A percentile compares a stretch with the other conserved stretches of the same genome.
phyloP scores from a whole-genome alignment of 176 grass and related monocot genomes.

The Rhynchospora tenuis region DNA sequence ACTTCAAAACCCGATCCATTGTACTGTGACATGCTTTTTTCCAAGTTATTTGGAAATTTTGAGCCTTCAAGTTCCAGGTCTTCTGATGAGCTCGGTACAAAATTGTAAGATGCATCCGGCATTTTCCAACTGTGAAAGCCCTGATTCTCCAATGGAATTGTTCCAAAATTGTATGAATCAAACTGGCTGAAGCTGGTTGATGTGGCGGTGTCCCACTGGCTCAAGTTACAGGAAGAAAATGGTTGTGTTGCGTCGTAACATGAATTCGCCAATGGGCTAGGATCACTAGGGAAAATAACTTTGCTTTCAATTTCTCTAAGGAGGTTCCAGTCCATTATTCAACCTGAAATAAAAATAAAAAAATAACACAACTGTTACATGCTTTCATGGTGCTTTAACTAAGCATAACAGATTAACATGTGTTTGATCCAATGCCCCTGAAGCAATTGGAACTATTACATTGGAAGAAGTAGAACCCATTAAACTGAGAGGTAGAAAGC shows the following conservation, averaged over 20 bases:
- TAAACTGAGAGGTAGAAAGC: background rate
- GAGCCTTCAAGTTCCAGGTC: background rate
- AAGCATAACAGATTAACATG: background rate
- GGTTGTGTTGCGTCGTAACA: background rate
- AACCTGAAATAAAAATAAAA: conserved; percentile 7
- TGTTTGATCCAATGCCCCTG: background rate
- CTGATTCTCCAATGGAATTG: background rate
- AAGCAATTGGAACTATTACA: background rate
- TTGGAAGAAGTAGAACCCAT: background rate
- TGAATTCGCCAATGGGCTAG: background rate
- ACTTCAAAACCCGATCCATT: background rate
- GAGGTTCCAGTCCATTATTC: conserved; percentile 6
- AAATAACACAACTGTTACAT: background rate
- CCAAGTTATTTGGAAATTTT: background rate
- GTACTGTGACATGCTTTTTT: conserved; percentile 7
- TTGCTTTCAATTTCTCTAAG: background rate
- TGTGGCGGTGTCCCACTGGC: background rate
- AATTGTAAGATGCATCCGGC: background rate
- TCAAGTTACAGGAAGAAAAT: background rate
- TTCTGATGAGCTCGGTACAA: background rate
- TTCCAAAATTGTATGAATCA: background rate
- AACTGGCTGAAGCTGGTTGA: conserved; percentile 5
- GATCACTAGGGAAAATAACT: background rate
- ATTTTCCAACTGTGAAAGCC: background rate
- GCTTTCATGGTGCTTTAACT: background rate